phyloP scores from a whole-genome alignment of 768 basidiomycete species.

The Austroboletus festivus region DNA sequence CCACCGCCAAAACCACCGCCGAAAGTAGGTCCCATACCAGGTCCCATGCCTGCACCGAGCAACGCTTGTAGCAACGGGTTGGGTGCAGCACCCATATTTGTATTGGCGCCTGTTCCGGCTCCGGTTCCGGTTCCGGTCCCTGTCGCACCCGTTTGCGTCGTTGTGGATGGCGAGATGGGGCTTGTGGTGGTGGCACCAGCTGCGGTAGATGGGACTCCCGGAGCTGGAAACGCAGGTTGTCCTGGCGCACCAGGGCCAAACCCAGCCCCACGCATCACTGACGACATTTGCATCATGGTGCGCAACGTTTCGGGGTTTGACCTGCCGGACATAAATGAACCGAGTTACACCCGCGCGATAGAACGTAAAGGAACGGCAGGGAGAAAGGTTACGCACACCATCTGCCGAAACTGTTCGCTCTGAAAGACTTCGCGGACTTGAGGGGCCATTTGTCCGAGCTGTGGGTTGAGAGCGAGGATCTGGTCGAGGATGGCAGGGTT shows the following conservation, averaged over 20 bases:
- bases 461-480: slow-evolving; percentile 78
- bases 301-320: slow-evolving; percentile 78
- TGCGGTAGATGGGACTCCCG: slow-evolving; percentile 47
- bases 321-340: slow-evolving; percentile 32
- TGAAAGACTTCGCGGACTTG: slow-evolving; percentile 78
- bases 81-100: slow-evolving; percentile 14
- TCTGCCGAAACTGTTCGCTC: slow-evolving; percentile 67
- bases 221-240: slow-evolving; percentile 50
- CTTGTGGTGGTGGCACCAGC: slow-evolving; percentile 18
- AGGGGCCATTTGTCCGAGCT: slow-evolving; percentile 71
- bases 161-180: slow-evolving; percentile 18
- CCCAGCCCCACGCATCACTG: slow-evolving; percentile 20
- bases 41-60: slow-evolving; percentile 7
- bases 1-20: slow-evolving; percentile 12
- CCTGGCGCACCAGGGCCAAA: slow-evolving; percentile 34
- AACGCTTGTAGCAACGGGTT: slow-evolving; percentile 43
- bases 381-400: slow-evolving; percentile 56
- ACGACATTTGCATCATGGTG: slow-evolving; percentile 73
- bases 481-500: slow-evolving; percentile 90
- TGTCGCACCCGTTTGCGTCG: slow-evolving; percentile 18
- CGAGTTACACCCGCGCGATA: not conserved
- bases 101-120: slow-evolving; percentile 22
- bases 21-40: too few relatives aligned
- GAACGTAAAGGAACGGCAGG: not conserved
- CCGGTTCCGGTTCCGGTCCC: slow-evolving; percentile 22